phyloP scores from a whole-genome alignment of 2,329 filamentous ascomycete species.

The Leptoxyphium fumago region DNA sequence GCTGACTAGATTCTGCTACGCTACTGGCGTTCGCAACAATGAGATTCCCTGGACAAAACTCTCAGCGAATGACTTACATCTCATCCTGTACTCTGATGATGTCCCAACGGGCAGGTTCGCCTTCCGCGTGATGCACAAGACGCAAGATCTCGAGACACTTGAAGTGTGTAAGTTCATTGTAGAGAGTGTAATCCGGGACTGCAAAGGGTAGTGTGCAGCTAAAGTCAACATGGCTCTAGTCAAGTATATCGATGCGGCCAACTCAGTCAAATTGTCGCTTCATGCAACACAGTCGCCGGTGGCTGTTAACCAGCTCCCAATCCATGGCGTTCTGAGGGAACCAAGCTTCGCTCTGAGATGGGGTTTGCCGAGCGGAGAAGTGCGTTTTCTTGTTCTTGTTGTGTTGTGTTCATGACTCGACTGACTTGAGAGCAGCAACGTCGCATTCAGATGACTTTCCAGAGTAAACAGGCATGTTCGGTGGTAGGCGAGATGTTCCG shows the following conservation, averaged over 20 bases:
- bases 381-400: constrained; percentile 6
- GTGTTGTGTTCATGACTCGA: neutral
- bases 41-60: neutral
- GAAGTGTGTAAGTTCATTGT: neutral
- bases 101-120: neutral
- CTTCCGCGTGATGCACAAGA: neutral
- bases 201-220: no score
- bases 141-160: neutral
- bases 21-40: neutral
- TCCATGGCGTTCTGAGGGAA: constrained; percentile 28
- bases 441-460: constrained; percentile 19
- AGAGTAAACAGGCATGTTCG: constrained; percentile 9
- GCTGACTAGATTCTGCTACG: neutral
- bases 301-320: constrained; percentile 25
- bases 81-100: neutral
- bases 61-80: neutral
- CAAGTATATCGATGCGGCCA: constrained; percentile 2
- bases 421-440: constrained; percentile 9
- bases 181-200: no score
- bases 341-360: constrained; percentile 28
- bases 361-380: constrained; percentile 21
- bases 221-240: neutral
- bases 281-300: constrained; percentile 15
- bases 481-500: constrained; percentile 11
- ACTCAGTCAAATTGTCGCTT: constrained; percentile 15